Conservation (phyloP, 1,284 basidiomycete genomes). For the Xanthoconium separans region DNA sequence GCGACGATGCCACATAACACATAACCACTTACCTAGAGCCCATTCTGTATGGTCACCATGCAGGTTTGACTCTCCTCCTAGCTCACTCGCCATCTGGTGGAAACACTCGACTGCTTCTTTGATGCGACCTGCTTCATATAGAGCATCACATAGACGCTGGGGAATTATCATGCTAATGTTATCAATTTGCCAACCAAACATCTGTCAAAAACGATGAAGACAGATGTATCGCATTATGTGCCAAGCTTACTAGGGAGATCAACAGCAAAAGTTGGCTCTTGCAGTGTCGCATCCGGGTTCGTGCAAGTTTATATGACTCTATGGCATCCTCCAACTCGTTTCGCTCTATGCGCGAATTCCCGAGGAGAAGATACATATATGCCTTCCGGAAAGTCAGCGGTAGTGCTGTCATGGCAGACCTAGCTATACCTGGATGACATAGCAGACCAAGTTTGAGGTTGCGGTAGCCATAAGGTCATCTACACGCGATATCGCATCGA, state of each 20-base stretch:
- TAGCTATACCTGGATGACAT: neutral
- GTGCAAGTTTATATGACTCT: neutral
- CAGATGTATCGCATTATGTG: neutral
- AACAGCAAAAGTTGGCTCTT: neutral
- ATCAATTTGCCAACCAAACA: neutral
- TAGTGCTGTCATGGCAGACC: neutral
- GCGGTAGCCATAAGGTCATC: neutral
- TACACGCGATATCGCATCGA: neutral
- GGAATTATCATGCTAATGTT: neutral
- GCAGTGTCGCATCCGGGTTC: neutral
- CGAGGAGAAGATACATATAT: neutral
- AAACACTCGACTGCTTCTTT: neutral
- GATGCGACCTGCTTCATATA: neutral
- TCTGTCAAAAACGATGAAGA: neutral
- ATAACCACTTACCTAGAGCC: neutral
- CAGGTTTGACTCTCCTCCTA: neutral
- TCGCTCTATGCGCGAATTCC: neutral
- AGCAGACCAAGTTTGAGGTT: neutral
- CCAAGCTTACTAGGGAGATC: neutral
- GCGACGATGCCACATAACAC: neutral
- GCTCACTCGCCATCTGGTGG: neutral
- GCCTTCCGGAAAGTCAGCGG: neutral
- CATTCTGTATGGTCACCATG: neutral
- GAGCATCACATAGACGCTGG: neutral
- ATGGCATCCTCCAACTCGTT: neutral